Conservation (phyloP, 2,329 filamentous ascomycete genomes). For the Trichothecium roseum region DNA sequence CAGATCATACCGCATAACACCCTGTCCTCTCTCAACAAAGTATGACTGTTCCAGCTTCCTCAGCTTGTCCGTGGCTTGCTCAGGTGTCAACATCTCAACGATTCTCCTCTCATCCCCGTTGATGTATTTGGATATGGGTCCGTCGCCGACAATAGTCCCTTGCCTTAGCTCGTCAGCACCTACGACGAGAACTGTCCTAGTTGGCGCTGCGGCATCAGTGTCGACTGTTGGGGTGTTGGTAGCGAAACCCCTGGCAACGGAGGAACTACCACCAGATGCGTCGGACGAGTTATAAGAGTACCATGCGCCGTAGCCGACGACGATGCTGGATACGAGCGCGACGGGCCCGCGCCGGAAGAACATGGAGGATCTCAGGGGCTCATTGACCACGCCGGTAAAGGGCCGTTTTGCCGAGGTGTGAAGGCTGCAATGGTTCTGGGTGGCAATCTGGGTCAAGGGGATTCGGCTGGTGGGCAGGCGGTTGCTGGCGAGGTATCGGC, state of each 20-base stretch:
- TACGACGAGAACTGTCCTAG: constrained; percentile 69
- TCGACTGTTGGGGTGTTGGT: constrained; percentile 19
- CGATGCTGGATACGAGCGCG: constrained; percentile 56
- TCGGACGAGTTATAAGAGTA: constrained; percentile 52
- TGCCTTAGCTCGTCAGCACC: constrained; percentile 87
- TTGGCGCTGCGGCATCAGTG: constrained; percentile 30
- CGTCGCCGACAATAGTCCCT: constrained; percentile 73
- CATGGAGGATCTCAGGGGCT: constrained; percentile 60
- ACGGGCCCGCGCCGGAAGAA: constrained; percentile 58
- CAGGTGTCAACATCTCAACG: constrained; percentile 91
- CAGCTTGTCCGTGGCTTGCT: constrained; percentile 85
- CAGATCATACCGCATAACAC: constrained; percentile 88
- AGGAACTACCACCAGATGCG: constrained; percentile 15
- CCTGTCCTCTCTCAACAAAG: constrained; percentile 76
- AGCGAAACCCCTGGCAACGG: constrained; percentile 31
- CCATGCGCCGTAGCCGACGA: constrained; percentile 66
- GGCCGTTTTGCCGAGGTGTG: constrained; percentile 7
- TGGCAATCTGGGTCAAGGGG: constrained; percentile 13
- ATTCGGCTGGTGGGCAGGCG: constrained; percentile 10
- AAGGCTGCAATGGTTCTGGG: background rate
- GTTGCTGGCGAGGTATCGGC: constrained; percentile 4
- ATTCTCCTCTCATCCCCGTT: constrained; percentile 69
- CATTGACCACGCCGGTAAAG: constrained; percentile 28
- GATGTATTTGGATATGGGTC: constrained; percentile 78
- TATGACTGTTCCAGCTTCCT: constrained; percentile 87